Evolutionary conservation across 805 yeast species (phyloP).

Genomic region (Dipodascopsis uninucleata): DNA sequence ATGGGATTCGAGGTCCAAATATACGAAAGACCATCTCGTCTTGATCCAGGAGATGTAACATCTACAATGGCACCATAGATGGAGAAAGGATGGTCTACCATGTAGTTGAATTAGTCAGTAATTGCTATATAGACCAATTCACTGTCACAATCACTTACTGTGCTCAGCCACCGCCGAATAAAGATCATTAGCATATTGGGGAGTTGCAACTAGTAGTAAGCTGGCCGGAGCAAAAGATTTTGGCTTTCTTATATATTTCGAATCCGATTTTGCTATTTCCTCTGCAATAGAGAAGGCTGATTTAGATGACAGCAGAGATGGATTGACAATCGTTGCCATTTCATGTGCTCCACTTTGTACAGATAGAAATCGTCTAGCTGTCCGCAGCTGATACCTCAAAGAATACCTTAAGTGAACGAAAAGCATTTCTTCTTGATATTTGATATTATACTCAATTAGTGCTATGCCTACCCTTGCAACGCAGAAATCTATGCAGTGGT

Average conservation of each 20-base stretch:
- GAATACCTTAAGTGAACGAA: too few relatives aligned
- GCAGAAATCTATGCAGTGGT: too few relatives aligned
- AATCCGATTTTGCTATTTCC: slow-evolving; percentile 1
- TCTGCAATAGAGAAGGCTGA: slow-evolving; percentile 2
- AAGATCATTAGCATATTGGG: slow-evolving; percentile 36
- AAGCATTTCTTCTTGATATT: too few relatives aligned
- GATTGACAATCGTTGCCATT: slow-evolving; percentile 23
- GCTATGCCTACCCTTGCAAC: too few relatives aligned
- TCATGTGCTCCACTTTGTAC: too few relatives aligned
- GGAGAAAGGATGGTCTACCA: slow-evolving; percentile 9
- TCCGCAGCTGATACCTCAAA: too few relatives aligned
- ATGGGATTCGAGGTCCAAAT: slow-evolving; percentile 22
- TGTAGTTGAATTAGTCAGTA: background rate
- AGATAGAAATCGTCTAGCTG: too few relatives aligned
- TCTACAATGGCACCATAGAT: slow-evolving; percentile 22
- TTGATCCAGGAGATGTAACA: slow-evolving; percentile 24
- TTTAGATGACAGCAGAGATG: slow-evolving; percentile 5
- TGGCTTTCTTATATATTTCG: slow-evolving; percentile 5
- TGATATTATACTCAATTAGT: too few relatives aligned
- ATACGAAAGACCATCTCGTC: slow-evolving; percentile 25
- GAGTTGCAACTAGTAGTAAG: slow-evolving; percentile 36
- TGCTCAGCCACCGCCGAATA: slow-evolving; percentile 14
- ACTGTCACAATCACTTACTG: slow-evolving; percentile 1
- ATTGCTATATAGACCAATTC: background rate
- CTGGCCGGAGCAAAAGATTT: slow-evolving; percentile 18